Conservation (phyloP, 805 yeast genomes). For the Ogataea pilisensis region DNA sequence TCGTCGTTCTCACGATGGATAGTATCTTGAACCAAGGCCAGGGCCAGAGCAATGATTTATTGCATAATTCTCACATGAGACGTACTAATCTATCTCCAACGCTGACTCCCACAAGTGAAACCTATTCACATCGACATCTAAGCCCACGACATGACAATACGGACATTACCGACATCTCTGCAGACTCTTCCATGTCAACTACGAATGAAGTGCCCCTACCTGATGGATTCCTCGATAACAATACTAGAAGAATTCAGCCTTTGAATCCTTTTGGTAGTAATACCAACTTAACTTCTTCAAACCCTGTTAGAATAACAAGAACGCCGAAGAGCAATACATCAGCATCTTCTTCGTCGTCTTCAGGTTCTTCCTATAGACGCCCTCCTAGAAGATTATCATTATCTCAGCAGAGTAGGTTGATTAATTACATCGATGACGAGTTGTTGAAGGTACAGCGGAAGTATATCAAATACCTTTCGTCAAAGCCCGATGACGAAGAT, state of each 20-base stretch:
- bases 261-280: conserved; percentile 30
- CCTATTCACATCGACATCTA: too few species aligned
- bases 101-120: background rate
- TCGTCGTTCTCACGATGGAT: conserved; percentile 16
- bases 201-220: conserved; percentile 7
- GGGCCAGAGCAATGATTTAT: too few species aligned
- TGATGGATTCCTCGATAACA: conserved; percentile 16
- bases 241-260: conserved; percentile 12
- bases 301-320: conserved; percentile 18
- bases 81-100: background rate
- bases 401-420: conserved; percentile 54
- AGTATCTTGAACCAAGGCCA: conserved; percentile 17
- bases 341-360: too few species aligned
- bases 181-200: background rate
- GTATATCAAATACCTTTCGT: conserved; percentile 38
- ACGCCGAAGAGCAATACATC: too few species aligned
- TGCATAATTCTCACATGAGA: background rate
- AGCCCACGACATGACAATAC: too few species aligned
- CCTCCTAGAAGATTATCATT: conserved; percentile 25
- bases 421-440: conserved; percentile 50
- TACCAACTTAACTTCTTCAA: conserved; percentile 18
- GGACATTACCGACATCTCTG: too few species aligned
- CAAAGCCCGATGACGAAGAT: conserved; percentile 26
- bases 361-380: too few species aligned
- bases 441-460: conserved; percentile 51